These are phyloP conservation scores for Arxiozyma telluris DNA, from an alignment of 1,139 yeast genomes.

Conservation along the genomic window DNA sequence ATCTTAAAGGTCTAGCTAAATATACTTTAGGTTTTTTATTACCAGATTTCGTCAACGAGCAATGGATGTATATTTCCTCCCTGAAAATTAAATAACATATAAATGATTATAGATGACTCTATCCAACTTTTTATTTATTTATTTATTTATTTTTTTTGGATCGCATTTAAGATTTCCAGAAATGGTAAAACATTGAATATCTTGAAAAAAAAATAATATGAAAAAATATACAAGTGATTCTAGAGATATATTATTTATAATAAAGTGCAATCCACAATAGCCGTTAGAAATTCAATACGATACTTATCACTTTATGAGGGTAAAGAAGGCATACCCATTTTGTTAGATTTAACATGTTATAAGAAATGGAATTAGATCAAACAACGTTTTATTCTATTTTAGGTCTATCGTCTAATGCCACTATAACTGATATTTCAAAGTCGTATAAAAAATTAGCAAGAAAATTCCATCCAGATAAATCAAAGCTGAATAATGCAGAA, in stretches of 20 bases:
- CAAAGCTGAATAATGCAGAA: conserved; percentile 23
- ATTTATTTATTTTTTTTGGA: not conserved
- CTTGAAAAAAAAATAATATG: not conserved
- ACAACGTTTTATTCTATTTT: conserved; percentile 27
- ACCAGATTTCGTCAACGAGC: not conserved
- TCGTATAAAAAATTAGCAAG: conserved; percentile 29
- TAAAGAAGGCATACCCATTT: not conserved
- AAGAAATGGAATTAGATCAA: conserved; percentile 16
- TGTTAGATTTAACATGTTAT: not conserved
- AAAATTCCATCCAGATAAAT: conserved; percentile 29
- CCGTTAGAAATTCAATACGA: no score
- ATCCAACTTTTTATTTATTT: no score
- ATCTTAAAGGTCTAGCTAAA: not conserved
- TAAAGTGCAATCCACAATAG: no score
- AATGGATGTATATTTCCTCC: not conserved
- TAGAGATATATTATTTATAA: not conserved
- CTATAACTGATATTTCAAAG: conserved; percentile 23
- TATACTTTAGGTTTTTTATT: no score
- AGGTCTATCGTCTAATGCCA: conserved; percentile 22
- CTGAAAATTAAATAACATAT: no score
- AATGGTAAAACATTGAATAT: not conserved
- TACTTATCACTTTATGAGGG: not conserved
- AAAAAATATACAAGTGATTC: not conserved
- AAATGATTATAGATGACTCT: not conserved
- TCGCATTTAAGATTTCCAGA: not conserved